Base-by-base conservation (phyloP, 2,329 filamentous ascomycete species). In the Aspergillus brasiliensis region DNA sequence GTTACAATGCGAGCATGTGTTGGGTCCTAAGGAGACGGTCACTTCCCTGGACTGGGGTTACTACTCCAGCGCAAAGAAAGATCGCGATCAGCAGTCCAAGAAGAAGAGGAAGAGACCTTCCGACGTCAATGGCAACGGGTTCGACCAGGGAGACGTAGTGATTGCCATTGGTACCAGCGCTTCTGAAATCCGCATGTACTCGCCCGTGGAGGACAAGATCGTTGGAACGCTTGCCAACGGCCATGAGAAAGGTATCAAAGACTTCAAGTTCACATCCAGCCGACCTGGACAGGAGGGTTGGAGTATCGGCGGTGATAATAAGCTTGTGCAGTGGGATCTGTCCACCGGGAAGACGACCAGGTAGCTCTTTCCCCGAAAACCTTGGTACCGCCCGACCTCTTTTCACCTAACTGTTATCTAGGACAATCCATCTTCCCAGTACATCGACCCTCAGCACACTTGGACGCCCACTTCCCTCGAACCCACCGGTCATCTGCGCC, bases 271-370 rank as follows among this genome's bases (percentile, higher is more conserved):
- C 65, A 78, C 77, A 7, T 70, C 75, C 44, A 71, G 74, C 31
- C 70, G 69, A 7, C 71, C 75, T 21, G 70, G 66, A 56, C 67
- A 73, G 21, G 78, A 80, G 63, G 81, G 75, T n/a, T 84, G 82
- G 82, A 83, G 82, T 75, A 78, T 83, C 59, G 82, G 82, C 51
- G 79, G 78, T 52, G 82, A 84, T 69, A 80, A 79, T 61, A 83
- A 80, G 65, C 74, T 83, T 51, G 76, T 83, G 21, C 81, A 83
- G 64, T 84, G 82, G 82, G 79, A 83, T 71, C 67, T 83, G 57
- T 73, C 68, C 63, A 79, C 74, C 21, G 75, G 77, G 57, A 71
- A 76, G 62, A 75, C 71, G 52, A 72, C 77, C 58, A 77, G 78
- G 82, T 83, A 74, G 62, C 15, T 40, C n/a, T 15, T 15, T 48